Percentiles rank a stretch among this genome's conserved stretches.
Evolutionary conservation across 192 early-diverging fungal species (phyloP).

Genomic region (Entomortierella chlamydospora): DNA sequence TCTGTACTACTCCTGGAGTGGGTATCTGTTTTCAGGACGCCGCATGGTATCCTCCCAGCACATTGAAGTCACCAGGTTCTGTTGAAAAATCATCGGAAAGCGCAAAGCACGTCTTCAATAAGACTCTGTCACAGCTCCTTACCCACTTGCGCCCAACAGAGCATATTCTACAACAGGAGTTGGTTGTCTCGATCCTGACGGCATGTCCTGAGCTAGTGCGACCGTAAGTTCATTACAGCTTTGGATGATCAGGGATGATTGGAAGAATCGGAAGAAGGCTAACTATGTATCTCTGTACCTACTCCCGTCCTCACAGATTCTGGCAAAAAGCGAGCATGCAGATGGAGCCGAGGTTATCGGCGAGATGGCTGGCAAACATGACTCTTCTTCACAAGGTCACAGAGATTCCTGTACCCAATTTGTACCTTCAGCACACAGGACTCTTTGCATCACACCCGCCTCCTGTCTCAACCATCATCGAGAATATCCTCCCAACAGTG

Average conservation of each 20-base stretch:
- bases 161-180: constrained; percentile 71
- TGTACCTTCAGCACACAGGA: constrained; percentile 57
- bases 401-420: constrained; percentile 70
- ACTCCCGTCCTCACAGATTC: constrained; percentile 55
- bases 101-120: constrained; percentile 64
- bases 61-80: constrained; percentile 22
- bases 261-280: too few species aligned
- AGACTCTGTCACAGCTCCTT: constrained; percentile 65
- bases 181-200: constrained; percentile 71
- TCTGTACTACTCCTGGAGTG: constrained; percentile 76
- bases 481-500: constrained; percentile 75
- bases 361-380: constrained; percentile 83
- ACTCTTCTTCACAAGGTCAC: constrained; percentile 79
- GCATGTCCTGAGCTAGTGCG: constrained; percentile 82
- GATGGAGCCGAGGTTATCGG: constrained; percentile 78
- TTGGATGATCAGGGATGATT: too few species aligned
- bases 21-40: constrained; percentile 81
- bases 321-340: constrained; percentile 71
- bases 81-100: constrained; percentile 37
- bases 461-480: constrained; percentile 63
- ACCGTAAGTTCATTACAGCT: constrained; percentile 70
- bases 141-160: constrained; percentile 70
- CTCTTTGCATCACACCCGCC: constrained; percentile 66
- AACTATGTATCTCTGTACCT: not conserved
- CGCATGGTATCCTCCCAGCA: constrained; percentile 79